Evolutionary conservation across 768 basidiomycete species (phyloP), one percentile per base, ranked within the genome.

Genomic region (Leccinum ochraceum): DNA sequence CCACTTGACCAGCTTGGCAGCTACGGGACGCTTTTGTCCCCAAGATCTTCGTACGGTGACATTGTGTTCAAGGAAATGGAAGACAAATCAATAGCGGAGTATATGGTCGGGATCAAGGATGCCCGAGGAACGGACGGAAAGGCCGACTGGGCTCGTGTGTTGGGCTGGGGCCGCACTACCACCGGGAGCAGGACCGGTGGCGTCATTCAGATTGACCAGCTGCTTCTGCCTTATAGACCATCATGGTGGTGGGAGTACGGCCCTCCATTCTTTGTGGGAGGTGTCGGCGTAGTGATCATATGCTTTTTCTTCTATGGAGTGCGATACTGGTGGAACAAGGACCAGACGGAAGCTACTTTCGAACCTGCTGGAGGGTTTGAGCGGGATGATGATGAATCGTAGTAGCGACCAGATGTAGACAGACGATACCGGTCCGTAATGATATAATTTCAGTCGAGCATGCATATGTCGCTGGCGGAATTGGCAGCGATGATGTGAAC

Each of bases 331-430:
- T 95, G 92, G 92, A 80, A 80, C 63, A 75, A 80, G 67, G 91
- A 92, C 71, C 84, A 84, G 58, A 89, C 86, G 34, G 90, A 94
- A 73, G 89, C 92, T 37, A 94, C 92, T 39, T 97, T 93, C 73
- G 94, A 96, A 71, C 94, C 95, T 24, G 75, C 90, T 39, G 94
- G 94, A 51, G 92, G 94, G 37, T 92, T 90, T 72, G 83, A 80
- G 37, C 77, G 77, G 53, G 83, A 85, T 48, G 85, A 83, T 59
- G 73, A 77, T 1, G 74, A 80, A 6, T 68, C 64, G 50, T 73
- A 69, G 51, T 73, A 69, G 58, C 55, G 11, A 54, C 53, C 10
- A 2, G 39, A 60, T 64, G 54, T 70, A 63, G 66, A 54, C 59
- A 49, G 60, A 62, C 50, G 36, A 61, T 61, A 60, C 58, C 7